Base-by-base conservation (phyloP, 2,329 filamentous ascomycete genomes). In the Fusarium burgessii region DNA sequence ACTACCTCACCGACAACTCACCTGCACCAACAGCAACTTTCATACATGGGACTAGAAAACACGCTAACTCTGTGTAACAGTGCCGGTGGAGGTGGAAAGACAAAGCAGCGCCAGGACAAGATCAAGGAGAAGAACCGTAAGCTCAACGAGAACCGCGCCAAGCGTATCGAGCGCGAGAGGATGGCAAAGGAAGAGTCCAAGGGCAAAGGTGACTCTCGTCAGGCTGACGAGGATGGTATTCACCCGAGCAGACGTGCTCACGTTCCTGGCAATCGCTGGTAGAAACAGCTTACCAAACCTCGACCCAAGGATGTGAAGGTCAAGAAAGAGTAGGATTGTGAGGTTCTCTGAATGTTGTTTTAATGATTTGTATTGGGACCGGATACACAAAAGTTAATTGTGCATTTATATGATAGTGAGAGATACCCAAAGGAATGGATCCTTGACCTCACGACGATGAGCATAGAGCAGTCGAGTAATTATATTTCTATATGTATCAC, bases 71-170 rank as follows among this genome's bases (percentile, higher is more conserved):
- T 47, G 36, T 20, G n/a, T n/a, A 46, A 71, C 71, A 93, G 92
- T 73, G 95, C 93, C 64, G 95, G 95, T 55, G 95, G 95, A 42
- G 95, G 95, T 66, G 91, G 91, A 68, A 97, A 94, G 80, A 93
- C 89, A 47, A 86, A 90, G 71, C 83, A 86, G 61, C 87, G 95
- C 70, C 89, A 88, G 78, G 87, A 91, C 62, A 96, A 95, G 84
- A 93, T 98, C 80, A 86, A 89, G 76, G 87, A 87, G 62, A 98
- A 97, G 88, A 98, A 98, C 83, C 85, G 88, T 76, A 95, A 95
- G 83, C 87, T 98, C 52, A 89, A 93, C 73, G 93, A 92, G 77
- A 86, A 88, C 80, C 83, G 87, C 43, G 77, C 80, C 47, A 82
- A 85, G 72, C 80, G 86, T 38, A 83, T 85, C 35, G 80, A 84